Evolutionary conservation across 2,329 filamentous ascomycete species (phyloP).

Genomic region (Ramularia endophylla): DNA sequence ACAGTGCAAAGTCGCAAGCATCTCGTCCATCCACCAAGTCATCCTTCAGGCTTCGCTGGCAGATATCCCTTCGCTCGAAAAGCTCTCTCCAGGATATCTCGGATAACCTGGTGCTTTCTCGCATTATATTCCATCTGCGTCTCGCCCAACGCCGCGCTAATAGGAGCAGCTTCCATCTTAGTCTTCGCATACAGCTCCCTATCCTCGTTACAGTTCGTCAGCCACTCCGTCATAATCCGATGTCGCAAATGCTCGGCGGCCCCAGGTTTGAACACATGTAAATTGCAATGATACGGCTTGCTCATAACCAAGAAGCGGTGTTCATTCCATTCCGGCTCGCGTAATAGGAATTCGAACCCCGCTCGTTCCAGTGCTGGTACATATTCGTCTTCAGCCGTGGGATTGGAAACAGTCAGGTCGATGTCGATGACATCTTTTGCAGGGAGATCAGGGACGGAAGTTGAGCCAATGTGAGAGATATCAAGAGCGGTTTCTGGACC

Average conservation of each 20-base stretch:
- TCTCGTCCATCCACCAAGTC: too few relatives aligned
- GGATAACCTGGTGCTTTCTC: conserved; percentile 39
- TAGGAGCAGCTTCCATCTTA: conserved; percentile 25
- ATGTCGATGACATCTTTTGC: conserved; percentile 51
- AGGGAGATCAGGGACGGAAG: conserved; percentile 44
- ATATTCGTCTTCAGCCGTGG: conserved; percentile 41
- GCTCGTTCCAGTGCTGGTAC: conserved; percentile 38
- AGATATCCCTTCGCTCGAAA: conserved; percentile 14
- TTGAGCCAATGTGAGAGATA: conserved; percentile 47
- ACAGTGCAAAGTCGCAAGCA: too few relatives aligned
- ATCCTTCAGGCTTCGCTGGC: too few relatives aligned
- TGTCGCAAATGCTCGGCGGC: conserved; percentile 41
- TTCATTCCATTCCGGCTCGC: conserved; percentile 44
- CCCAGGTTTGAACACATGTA: conserved; percentile 46
- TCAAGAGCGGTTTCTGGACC: conserved; percentile 28
- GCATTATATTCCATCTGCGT: conserved; percentile 33
- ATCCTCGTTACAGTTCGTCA: conserved; percentile 36
- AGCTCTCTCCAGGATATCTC: conserved; percentile 35
- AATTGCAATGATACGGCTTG: conserved; percentile 36
- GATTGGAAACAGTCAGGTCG: conserved; percentile 40
- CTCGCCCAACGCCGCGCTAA: too few relatives aligned
- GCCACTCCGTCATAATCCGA: conserved; percentile 42
- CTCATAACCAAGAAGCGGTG: conserved; percentile 44
- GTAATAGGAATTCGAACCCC: conserved; percentile 43
- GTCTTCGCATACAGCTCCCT: conserved; percentile 35